Evolutionary conservation across 2,329 filamentous ascomycete species (phyloP).

Genomic region (Xylariaceae sp.): DNA sequence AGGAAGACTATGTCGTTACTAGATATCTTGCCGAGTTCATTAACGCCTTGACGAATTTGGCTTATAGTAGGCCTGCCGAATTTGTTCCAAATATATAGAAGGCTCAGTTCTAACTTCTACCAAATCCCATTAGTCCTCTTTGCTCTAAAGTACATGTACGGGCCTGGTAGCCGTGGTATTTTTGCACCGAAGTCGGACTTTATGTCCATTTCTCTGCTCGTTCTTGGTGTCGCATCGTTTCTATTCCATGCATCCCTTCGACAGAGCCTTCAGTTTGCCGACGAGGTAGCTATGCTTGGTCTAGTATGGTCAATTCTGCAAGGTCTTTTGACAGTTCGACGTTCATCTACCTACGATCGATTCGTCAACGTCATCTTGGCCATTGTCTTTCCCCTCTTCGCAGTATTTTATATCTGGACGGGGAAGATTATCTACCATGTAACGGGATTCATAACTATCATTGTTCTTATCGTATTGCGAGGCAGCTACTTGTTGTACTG

Average conservation of each 20-base stretch:
- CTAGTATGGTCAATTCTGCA: conserved; percentile 59
- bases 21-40: conserved; percentile 59
- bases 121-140: conserved; percentile 45
- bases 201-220: conserved; percentile 48
- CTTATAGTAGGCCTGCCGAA: conserved; percentile 48
- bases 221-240: conserved; percentile 51
- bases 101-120: neutral
- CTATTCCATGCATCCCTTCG: conserved; percentile 53
- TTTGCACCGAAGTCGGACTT: conserved; percentile 45
- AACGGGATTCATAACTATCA: conserved; percentile 44
- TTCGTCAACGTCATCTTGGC: conserved; percentile 47
- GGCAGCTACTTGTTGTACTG: conserved; percentile 45
- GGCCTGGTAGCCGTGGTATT: conserved; percentile 39
- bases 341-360: conserved; percentile 43
- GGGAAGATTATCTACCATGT: conserved; percentile 52
- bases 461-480: conserved; percentile 43
- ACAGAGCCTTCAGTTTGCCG: conserved; percentile 52
- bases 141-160: conserved; percentile 48
- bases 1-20: conserved; percentile 60
- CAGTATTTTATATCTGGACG: conserved; percentile 50
- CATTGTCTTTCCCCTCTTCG: conserved; percentile 48
- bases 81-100: neutral
- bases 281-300: conserved; percentile 65
- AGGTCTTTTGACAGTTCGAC: conserved; percentile 52
- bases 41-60: conserved; percentile 58